These are phyloP conservation scores for Globisporangium solare DNA, from an alignment of 352 stramenopile genomes.

Conservation along the genomic window DNA sequence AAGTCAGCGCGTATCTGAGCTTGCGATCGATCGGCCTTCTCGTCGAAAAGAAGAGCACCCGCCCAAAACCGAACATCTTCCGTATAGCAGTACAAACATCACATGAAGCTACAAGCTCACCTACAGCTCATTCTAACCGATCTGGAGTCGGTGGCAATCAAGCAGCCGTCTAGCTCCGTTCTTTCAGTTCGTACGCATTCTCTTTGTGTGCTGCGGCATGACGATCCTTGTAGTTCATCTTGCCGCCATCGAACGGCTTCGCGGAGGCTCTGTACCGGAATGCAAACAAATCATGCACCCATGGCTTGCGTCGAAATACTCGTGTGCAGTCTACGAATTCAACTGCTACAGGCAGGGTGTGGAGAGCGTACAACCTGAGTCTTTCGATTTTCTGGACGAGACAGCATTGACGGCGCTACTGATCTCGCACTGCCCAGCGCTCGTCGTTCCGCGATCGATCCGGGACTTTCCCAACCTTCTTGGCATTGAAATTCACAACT, in stretches of 20 bases:
- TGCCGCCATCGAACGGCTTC: background rate
- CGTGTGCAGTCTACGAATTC: slow-evolving; percentile 23
- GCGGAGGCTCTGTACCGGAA: background rate
- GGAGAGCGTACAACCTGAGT: background rate
- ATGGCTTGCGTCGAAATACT: slow-evolving; percentile 19
- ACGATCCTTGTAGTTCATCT: slow-evolving; percentile 19
- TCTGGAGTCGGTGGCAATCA: background rate
- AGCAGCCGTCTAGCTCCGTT: background rate
- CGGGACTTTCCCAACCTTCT: slow-evolving; percentile 26
- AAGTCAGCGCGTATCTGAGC: slow-evolving; percentile 24
- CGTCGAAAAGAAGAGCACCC: slow-evolving; percentile 14
- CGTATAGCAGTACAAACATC: too few species aligned
- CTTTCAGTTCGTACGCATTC: background rate
- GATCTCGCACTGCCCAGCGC: slow-evolving; percentile 34
- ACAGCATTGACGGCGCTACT: slow-evolving; percentile 23
- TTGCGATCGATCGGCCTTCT: slow-evolving; percentile 19
- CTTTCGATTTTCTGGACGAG: slow-evolving; percentile 18
- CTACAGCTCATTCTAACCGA: too few species aligned
- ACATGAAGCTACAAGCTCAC: too few species aligned
- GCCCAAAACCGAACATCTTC: too few species aligned
- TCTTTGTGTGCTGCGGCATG: slow-evolving; percentile 20
- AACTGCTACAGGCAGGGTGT: slow-evolving; percentile 22
- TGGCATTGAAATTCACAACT: slow-evolving; percentile 45
- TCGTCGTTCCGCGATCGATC: slow-evolving; percentile 25
- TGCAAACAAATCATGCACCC: slow-evolving; percentile 14